phyloP scores from a whole-genome alignment of 768 basidiomycete species.

The Mycena rebaudengoi region DNA sequence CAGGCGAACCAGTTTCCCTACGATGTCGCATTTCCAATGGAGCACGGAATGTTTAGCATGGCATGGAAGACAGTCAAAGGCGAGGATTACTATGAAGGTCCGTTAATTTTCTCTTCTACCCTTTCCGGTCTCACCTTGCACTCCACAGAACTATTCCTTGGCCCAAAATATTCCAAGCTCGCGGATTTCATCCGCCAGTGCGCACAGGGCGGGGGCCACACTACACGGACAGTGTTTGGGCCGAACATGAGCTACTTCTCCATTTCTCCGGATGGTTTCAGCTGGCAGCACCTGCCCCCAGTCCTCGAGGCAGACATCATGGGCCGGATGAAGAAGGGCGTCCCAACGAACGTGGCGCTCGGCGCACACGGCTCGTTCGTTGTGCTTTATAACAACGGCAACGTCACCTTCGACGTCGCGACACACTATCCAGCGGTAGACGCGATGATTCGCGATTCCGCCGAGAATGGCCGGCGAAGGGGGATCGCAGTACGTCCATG shows the following conservation, averaged over 20 bases:
- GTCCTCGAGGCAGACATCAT: slow-evolving; percentile 16
- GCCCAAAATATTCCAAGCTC: slow-evolving; percentile 22
- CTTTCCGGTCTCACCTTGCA: not conserved
- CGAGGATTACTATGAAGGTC: slow-evolving; percentile 28
- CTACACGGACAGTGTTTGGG: slow-evolving; percentile 23
- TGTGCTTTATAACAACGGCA: slow-evolving; percentile 20
- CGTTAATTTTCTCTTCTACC: not conserved
- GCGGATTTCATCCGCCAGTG: slow-evolving; percentile 22
- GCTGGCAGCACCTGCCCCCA: slow-evolving; percentile 22
- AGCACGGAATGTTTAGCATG: slow-evolving; percentile 16
- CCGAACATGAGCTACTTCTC: slow-evolving; percentile 24
- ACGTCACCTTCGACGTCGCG: slow-evolving; percentile 20
- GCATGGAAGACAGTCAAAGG: slow-evolving; percentile 19
- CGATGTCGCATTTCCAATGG: slow-evolving; percentile 24
- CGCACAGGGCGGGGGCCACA: slow-evolving; percentile 20
- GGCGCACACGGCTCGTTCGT: slow-evolving; percentile 24
- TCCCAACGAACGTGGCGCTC: slow-evolving; percentile 19
- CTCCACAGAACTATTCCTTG: slow-evolving; percentile 22
- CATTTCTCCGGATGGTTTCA: slow-evolving; percentile 1
- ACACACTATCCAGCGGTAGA: slow-evolving; percentile 22
- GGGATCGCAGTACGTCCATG: slow-evolving; percentile 17
- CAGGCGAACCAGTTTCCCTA: slow-evolving; percentile 23
- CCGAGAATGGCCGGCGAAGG: slow-evolving; percentile 18
- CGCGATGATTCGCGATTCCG: slow-evolving; percentile 19
- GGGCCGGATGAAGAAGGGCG: slow-evolving; percentile 15